Evolutionary conservation across 2,329 filamentous ascomycete species (phyloP).

Genomic region (Ophiognomonia clavigignenti-juglandacearum): DNA sequence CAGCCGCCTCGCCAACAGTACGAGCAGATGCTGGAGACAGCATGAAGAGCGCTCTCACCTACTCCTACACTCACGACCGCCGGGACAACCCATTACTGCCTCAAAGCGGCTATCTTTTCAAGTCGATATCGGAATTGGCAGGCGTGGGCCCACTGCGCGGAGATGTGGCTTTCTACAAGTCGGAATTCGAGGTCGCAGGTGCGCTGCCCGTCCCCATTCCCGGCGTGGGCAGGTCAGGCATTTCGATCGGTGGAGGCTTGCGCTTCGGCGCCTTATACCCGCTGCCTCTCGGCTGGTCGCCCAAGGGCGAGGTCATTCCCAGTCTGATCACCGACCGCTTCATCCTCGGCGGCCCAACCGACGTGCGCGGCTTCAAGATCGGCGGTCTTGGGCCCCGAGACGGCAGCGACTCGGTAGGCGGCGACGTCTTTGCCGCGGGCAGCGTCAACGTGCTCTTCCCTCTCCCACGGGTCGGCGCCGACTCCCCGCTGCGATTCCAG

Average conservation of each 20-base stretch:
- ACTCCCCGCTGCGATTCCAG: constrained; percentile 82
- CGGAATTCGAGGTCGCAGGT: constrained; percentile 76
- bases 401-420: constrained; percentile 78
- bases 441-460: constrained; percentile 83
- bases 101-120: constrained; percentile 73
- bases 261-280: constrained; percentile 81
- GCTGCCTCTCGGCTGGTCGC: constrained; percentile 57
- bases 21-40: constrained; percentile 83
- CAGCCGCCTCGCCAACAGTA: constrained; percentile 74
- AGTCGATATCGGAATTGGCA: constrained; percentile 76
- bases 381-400: constrained; percentile 87
- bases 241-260: constrained; percentile 78
- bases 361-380: constrained; percentile 89
- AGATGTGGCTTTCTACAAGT: constrained; percentile 91
- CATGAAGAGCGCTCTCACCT: constrained; percentile 80
- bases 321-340: constrained; percentile 93
- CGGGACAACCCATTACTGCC: constrained; percentile 84
- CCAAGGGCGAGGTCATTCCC: constrained; percentile 49
- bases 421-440: constrained; percentile 86
- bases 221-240: constrained; percentile 65
- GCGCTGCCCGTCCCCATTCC: constrained; percentile 71
- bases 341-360: constrained; percentile 87
- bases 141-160: constrained; percentile 79
- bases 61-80: constrained; percentile 74
- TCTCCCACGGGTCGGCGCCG: constrained; percentile 73